Percentiles rank a stretch among this genome's conserved stretches.
Conservation (phyloP, 768 basidiomycete species). For the Phylloporus sp. region DNA sequence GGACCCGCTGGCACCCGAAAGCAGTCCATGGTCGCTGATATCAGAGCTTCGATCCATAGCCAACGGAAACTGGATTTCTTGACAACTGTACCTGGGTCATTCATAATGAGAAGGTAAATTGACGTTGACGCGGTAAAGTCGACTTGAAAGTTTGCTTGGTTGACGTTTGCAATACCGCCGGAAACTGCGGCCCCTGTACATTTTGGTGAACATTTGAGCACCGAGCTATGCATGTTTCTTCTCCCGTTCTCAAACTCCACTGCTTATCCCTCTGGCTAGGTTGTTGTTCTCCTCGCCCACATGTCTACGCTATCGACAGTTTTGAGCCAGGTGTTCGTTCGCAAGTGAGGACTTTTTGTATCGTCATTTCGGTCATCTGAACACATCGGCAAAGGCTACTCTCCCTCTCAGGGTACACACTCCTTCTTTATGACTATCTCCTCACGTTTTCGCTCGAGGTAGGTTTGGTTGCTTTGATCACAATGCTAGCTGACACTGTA, state of each 20-base stretch:
- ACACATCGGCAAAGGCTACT: neutral
- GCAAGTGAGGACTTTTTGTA: conserved; percentile 13
- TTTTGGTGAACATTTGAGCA: no score
- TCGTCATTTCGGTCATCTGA: neutral
- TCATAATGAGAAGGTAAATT: no score
- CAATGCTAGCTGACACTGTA: neutral
- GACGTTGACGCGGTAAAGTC: no score
- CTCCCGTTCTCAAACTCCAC: neutral
- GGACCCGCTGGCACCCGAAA: no score
- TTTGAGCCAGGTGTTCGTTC: conserved; percentile 9
- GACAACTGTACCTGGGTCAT: no score
- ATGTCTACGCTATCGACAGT: conserved; percentile 8
- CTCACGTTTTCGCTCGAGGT: conserved; percentile 27
- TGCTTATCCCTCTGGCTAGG: neutral
- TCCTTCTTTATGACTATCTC: conserved; percentile 26
- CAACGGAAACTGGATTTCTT: no score
- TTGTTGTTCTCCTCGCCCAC: neutral
- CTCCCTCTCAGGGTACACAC: conserved; percentile 15
- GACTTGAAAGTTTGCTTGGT: no score
- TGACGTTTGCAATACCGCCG: no score
- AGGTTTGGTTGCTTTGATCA: neutral
- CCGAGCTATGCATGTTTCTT: neutral
- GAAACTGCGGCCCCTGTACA: no score
- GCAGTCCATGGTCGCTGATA: no score
- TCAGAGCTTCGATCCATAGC: no score